Evolutionary conservation across 2,329 filamentous ascomycete species (phyloP).

Genomic region (Calonectria leucothoes): DNA sequence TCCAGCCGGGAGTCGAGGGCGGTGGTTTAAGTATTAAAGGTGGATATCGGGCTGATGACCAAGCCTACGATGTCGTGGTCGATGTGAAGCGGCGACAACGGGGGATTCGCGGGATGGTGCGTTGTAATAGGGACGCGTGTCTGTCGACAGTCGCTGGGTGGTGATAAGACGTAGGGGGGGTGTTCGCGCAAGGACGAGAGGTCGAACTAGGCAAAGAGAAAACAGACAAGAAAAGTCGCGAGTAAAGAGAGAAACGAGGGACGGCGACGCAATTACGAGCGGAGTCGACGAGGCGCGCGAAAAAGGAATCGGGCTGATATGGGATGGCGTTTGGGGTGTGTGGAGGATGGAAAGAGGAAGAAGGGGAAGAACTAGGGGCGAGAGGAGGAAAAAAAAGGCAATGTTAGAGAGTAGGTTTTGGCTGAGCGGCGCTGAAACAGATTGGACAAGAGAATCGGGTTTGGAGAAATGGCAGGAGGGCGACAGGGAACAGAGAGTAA

Average conservation of each 20-base stretch:
- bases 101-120: not conserved
- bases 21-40: conserved; percentile 1
- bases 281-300: conserved; percentile 11
- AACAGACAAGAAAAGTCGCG: conserved; percentile 7
- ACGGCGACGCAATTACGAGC: conserved; percentile 19
- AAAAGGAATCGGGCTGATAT: not conserved
- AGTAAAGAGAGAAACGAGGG: conserved; percentile 19
- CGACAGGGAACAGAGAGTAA: conserved; percentile 7
- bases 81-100: not conserved
- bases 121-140: conserved; percentile 11
- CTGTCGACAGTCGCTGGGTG: conserved; percentile 10
- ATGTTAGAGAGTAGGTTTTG: conserved; percentile 27
- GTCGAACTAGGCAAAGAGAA: not conserved
- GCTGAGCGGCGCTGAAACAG: conserved; percentile 33
- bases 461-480: conserved; percentile 29
- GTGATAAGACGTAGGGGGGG: conserved; percentile 8
- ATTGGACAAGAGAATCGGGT: conserved; percentile 27
- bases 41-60: conserved; percentile 11
- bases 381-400: conserved; percentile 1
- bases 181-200: not conserved
- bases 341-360: conserved; percentile 18
- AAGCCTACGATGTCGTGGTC: not conserved
- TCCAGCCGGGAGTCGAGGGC: conserved; percentile 51
- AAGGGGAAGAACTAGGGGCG: not conserved
- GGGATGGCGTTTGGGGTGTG: not conserved